Conservation (phyloP, 108 stramenopile genomes). For the Conticribra weissflogii region DNA sequence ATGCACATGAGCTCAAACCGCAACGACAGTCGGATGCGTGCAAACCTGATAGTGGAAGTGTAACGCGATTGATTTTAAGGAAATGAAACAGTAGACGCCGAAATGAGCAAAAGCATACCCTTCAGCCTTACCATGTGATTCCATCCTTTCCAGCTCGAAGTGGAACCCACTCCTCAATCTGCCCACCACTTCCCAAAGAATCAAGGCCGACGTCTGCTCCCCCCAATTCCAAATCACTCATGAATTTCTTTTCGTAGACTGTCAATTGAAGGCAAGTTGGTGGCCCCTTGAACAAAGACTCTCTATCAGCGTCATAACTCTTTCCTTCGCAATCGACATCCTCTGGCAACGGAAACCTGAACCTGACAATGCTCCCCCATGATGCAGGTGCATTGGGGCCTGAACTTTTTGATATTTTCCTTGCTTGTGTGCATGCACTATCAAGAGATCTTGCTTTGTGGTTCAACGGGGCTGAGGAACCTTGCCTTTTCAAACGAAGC, state of each 20-base stretch:
- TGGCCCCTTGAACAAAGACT: slow-evolving; percentile 85
- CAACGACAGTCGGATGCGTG: slow-evolving; percentile 78
- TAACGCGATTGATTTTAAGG: background rate
- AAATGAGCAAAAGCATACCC: background rate
- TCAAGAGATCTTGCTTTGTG: slow-evolving; percentile 81
- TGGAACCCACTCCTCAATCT: slow-evolving; percentile 91
- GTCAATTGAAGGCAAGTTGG: slow-evolving; percentile 81
- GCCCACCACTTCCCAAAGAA: slow-evolving; percentile 73
- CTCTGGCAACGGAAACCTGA: slow-evolving; percentile 86
- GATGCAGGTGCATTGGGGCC: slow-evolving; percentile 90
- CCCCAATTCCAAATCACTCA: slow-evolving; percentile 79
- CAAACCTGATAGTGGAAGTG: slow-evolving; percentile 49
- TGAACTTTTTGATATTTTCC: slow-evolving; percentile 78
- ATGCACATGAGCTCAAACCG: slow-evolving; percentile 88
- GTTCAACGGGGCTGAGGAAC: slow-evolving; percentile 71
- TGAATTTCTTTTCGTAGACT: slow-evolving; percentile 90
- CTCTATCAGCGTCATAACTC: slow-evolving; percentile 75
- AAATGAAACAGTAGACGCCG: background rate
- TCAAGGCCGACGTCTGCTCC: slow-evolving; percentile 81
- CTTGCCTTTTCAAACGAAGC: slow-evolving; percentile 74
- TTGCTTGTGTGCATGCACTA: slow-evolving; percentile 71
- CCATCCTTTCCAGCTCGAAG: slow-evolving; percentile 72
- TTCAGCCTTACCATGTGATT: slow-evolving; percentile 69
- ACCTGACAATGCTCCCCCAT: slow-evolving; percentile 87
- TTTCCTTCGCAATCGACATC: slow-evolving; percentile 71